Evolutionary conservation across 1,284 basidiomycete species (phyloP), one percentile per base, ranked within the genome.

Genomic region (Sporisorium exsertum): DNA sequence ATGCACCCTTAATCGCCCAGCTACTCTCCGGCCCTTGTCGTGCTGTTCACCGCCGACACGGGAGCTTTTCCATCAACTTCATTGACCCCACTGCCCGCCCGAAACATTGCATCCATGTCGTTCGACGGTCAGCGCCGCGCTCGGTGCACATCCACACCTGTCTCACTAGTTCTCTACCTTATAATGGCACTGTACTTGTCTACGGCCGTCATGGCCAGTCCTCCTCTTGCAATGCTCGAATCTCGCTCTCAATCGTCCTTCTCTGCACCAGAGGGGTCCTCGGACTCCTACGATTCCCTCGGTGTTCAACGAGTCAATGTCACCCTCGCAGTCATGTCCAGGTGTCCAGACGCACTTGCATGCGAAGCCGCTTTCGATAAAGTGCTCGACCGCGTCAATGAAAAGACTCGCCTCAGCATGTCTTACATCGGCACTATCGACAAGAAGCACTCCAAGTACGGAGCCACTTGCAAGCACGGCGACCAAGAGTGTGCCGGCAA

Each of bases 401-500:
- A 52, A 20, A 79, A 80, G 54, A 62, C 73, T 35, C 55, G 59
- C 20, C 67, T 81, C 33, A 65, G 69, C 45, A 67, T 77, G 64
- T 60, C 40, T 40, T 81, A 78, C 59, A 77, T 81, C 46, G 78
- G 64, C 46, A 61, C 57, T 22, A 26, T 61, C 26, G 68, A 75
- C 49, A 26, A 59, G 18, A 58, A 54, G 32, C 51, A 73, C 16
- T 24, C 45, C 42, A 58, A 43, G 40, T 73, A 70, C 47, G 78
- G 78, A 35, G 74, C 60, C 0, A 50, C 46, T 2, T 81, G 80
- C 58, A 77, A 63, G 65, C 78, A 81, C 35, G 80, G 80, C 43
- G 66, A 72, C 6, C 57, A 60, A 18, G 80, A 81, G 53, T 81
- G 80, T 43, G 65, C 58, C 24, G 80, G 76, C 32, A 78, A 81